Conservation (phyloP, 2,329 filamentous ascomycete genomes). For the Endoconidiophora laricicola region DNA sequence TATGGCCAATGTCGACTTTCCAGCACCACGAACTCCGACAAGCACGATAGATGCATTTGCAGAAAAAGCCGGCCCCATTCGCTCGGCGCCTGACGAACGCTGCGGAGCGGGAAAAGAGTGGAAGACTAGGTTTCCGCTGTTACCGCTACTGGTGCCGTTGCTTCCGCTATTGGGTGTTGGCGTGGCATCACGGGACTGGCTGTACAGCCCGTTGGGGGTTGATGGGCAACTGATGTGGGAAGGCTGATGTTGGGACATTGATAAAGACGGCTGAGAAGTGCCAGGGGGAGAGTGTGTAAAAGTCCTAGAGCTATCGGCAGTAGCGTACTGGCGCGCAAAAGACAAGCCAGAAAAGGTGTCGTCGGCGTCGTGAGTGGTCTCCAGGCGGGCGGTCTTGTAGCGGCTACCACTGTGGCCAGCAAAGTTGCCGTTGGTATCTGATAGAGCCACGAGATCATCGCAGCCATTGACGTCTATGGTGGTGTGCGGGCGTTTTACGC, state of each 20-base stretch:
- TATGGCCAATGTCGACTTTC: constrained; percentile 60
- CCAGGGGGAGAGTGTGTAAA: constrained; percentile 16
- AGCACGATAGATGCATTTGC: constrained; percentile 54
- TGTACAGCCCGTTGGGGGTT: constrained; percentile 1
- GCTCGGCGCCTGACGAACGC: constrained; percentile 14
- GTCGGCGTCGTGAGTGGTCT: neutral
- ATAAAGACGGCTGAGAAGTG: constrained; percentile 10
- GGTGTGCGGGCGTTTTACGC: constrained; percentile 25
- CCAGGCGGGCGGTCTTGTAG: constrained; percentile 12
- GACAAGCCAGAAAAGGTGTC: neutral
- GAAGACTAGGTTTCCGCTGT: constrained; percentile 3
- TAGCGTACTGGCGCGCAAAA: constrained; percentile 11
- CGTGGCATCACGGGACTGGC: neutral
- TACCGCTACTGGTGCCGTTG: neutral
- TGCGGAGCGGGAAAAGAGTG: too few relatives aligned
- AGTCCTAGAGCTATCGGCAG: constrained; percentile 14
- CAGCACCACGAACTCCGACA: constrained; percentile 55
- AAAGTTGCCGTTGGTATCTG: neutral
- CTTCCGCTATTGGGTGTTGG: neutral
- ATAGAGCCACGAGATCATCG: constrained; percentile 14
- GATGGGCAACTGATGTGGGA: constrained; percentile 17
- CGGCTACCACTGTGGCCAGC: constrained; percentile 5
- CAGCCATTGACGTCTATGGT: constrained; percentile 20
- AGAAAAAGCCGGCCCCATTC: constrained; percentile 25
- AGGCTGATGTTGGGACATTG: constrained; percentile 12